phyloP scores from a whole-genome alignment of 805 yeast species.

The Candida yuanshanica region DNA sequence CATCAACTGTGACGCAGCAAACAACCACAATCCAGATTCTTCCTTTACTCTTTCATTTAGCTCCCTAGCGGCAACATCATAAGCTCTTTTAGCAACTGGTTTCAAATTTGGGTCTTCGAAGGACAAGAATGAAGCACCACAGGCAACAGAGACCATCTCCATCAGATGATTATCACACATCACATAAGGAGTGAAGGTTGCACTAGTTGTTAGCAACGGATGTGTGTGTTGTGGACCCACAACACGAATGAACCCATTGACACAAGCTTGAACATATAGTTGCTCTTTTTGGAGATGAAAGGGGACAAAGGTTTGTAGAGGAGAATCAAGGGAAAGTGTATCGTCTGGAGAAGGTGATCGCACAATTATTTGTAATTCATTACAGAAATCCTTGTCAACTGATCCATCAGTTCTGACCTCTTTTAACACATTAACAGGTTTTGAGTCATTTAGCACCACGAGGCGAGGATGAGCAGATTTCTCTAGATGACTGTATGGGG shows the following conservation, averaged over 20 bases:
- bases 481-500: no score
- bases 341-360: not conserved
- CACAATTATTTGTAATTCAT: not conserved
- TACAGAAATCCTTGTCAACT: no score
- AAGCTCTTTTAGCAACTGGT: constrained; percentile 19
- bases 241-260: constrained; percentile 35
- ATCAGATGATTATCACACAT: constrained; percentile 22
- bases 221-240: constrained; percentile 39
- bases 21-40: constrained; percentile 5
- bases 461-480: no score
- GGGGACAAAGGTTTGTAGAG: not conserved
- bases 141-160: constrained; percentile 32
- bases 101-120: constrained; percentile 27
- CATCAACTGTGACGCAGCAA: constrained; percentile 14
- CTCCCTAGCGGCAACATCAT: constrained; percentile 20
- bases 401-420: no score
- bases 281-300: constrained; percentile 4
- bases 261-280: constrained; percentile 23
- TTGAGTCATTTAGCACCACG: no score
- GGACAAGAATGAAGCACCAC: constrained; percentile 36
- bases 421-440: no score
- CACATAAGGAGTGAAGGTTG: constrained; percentile 35
- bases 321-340: not conserved
- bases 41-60: not conserved
- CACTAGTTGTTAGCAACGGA: constrained; percentile 33